phyloP scores from a whole-genome alignment of 352 stramenopile genomes.

The Globisporangium barbulae region DNA sequence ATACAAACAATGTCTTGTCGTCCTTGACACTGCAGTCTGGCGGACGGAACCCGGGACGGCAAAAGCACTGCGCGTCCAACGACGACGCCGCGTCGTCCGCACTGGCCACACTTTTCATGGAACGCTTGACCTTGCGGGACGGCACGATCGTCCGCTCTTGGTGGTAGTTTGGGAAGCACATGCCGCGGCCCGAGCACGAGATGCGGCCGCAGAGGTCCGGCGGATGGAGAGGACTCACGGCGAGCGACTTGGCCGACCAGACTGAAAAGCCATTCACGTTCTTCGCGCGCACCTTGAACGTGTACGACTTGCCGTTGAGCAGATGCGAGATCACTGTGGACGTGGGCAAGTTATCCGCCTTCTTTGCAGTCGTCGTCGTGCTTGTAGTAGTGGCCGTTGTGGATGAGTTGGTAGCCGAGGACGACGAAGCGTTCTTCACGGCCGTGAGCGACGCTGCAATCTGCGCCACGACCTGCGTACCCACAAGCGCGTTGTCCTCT shows the following conservation, averaged over 20 bases:
- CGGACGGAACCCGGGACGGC: conserved; percentile 51
- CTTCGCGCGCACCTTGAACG: conserved; percentile 66
- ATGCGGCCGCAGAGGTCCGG: conserved; percentile 62
- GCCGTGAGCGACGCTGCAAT: conserved; percentile 19
- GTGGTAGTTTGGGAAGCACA: conserved; percentile 66
- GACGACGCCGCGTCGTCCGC: conserved; percentile 22
- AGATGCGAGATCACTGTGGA: conserved; percentile 39
- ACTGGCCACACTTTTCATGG: conserved; percentile 8
- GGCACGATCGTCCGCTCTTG: not conserved
- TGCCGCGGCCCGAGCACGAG: conserved; percentile 60
- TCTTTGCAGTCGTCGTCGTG: conserved; percentile 1
- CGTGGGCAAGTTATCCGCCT: conserved; percentile 26
- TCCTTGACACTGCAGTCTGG: conserved; percentile 65
- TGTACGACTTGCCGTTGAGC: conserved; percentile 59
- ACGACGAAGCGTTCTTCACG: conserved; percentile 11
- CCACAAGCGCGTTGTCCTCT: conserved; percentile 33
- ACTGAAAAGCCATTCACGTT: conserved; percentile 64
- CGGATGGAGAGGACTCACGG: conserved; percentile 66
- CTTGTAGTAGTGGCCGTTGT: not conserved
- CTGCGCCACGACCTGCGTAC: conserved; percentile 35
- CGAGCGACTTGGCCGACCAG: conserved; percentile 69
- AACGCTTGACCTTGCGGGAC: not conserved
- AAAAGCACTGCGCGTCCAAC: conserved; percentile 50
- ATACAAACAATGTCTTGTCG: conserved; percentile 34
- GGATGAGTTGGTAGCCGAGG: not conserved